Conservation (phyloP, 1,284 basidiomycete genomes). For the Mycosarcoma mackinlayi region DNA sequence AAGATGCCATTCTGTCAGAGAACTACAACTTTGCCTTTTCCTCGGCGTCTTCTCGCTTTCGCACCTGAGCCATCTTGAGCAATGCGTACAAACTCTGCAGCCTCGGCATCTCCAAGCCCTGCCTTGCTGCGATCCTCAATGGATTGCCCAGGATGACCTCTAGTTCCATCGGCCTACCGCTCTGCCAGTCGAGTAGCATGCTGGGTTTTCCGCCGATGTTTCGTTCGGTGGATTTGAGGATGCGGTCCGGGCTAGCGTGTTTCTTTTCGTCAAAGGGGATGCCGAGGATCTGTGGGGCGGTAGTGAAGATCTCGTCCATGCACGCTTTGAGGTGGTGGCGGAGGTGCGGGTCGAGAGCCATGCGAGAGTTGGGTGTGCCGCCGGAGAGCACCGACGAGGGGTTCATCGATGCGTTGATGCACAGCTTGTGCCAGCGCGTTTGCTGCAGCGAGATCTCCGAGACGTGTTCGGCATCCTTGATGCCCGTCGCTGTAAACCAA, state of each 20-base stretch:
- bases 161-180: conserved; percentile 68
- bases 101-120: conserved; percentile 69
- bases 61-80: conserved; percentile 68
- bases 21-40: conserved; percentile 19
- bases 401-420: conserved; percentile 70
- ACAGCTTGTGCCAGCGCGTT: conserved; percentile 71
- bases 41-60: conserved; percentile 42
- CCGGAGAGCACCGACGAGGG: conserved; percentile 70
- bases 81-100: conserved; percentile 70
- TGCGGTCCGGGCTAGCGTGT: conserved; percentile 68
- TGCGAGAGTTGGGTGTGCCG: conserved; percentile 68
- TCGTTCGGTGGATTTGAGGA: conserved; percentile 68
- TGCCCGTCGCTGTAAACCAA: conserved; percentile 66
- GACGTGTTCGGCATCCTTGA: conserved; percentile 69
- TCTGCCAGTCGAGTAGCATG: conserved; percentile 71
- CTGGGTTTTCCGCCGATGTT: conserved; percentile 69
- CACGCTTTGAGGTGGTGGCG: conserved; percentile 67
- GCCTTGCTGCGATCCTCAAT: conserved; percentile 66
- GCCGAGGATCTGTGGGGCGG: conserved; percentile 68
- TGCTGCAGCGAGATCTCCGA: conserved; percentile 69
- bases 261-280: conserved; percentile 63
- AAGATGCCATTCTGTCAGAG: background rate
- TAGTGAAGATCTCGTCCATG: conserved; percentile 70
- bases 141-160: conserved; percentile 68
- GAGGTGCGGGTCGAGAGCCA: conserved; percentile 68